Percentiles rank a stretch among this genome's conserved stretches.
phyloP scores from a whole-genome alignment of 1,284 basidiomycete genomes.

The Pseudozyma thailandica region DNA sequence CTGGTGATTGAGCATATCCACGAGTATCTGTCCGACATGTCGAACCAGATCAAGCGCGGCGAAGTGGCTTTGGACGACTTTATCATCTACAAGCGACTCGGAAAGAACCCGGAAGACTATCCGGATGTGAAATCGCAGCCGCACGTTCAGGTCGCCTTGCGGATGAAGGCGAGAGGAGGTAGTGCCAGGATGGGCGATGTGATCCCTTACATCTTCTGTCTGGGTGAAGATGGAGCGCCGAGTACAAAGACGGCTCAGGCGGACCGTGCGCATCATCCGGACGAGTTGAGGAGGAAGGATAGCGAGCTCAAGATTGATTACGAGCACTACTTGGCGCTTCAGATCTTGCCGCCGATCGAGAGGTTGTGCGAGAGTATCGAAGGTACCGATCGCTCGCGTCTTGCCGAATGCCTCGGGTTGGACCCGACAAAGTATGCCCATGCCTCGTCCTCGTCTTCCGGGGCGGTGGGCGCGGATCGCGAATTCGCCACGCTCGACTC shows the following conservation, averaged over 20 bases:
- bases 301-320: constrained; percentile 70
- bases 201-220: constrained; percentile 94
- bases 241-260: constrained; percentile 82
- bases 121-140: constrained; percentile 94
- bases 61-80: constrained; percentile 88
- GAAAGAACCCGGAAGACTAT: constrained; percentile 75
- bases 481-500: constrained; percentile 87
- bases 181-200: constrained; percentile 88
- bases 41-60: constrained; percentile 80
- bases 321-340: constrained; percentile 89
- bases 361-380: constrained; percentile 95
- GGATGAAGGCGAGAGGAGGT: constrained; percentile 86
- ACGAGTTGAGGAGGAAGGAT: constrained; percentile 79
- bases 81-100: constrained; percentile 75
- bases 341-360: constrained; percentile 93
- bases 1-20: constrained; percentile 90
- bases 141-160: constrained; percentile 94
- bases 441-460: constrained; percentile 1
- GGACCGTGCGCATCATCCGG: constrained; percentile 90
- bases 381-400: constrained; percentile 87
- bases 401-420: constrained; percentile 94
- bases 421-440: constrained; percentile 81
- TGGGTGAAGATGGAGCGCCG: constrained; percentile 77
- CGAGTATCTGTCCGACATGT: constrained; percentile 82
- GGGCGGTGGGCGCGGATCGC: constrained; percentile 68